A percentile compares a stretch with the other conserved stretches of the same genome.
phyloP scores from a whole-genome alignment of 495 filamentous ascomycete genomes.

The Penicillium egyptiacum region DNA sequence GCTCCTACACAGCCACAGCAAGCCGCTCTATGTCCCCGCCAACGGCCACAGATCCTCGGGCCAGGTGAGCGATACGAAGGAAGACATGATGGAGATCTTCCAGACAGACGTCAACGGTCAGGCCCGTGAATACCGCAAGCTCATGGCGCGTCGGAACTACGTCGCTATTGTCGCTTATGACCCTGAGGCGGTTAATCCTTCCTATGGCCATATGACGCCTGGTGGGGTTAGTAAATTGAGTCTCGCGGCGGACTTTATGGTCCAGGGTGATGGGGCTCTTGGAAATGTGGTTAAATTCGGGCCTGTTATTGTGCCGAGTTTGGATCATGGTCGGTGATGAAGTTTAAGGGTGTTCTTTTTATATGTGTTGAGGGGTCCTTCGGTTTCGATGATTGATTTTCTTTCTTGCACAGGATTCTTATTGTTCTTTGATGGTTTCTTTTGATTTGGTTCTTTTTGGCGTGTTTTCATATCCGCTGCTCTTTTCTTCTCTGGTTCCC shows the following conservation, averaged over 20 bases:
- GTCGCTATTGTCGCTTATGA: conserved; percentile 93
- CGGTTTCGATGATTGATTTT: background rate
- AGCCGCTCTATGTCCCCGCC: conserved; percentile 81
- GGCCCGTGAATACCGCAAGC: conserved; percentile 75
- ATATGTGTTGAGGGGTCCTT: background rate
- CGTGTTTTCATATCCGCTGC: conserved; percentile 2
- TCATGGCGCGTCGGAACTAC: conserved; percentile 93
- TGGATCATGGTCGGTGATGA: conserved; percentile 70
- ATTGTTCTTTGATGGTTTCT: background rate
- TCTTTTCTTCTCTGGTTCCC: background rate
- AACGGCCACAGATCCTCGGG: conserved; percentile 78
- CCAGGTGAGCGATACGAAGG: conserved; percentile 77
- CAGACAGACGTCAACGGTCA: conserved; percentile 81
- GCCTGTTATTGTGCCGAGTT: conserved; percentile 88
- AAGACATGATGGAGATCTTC: conserved; percentile 99
- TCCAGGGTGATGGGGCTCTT: conserved; percentile 83
- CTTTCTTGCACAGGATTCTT: conserved; percentile 1
- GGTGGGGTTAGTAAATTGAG: conserved; percentile 67
- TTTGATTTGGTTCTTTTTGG: background rate
- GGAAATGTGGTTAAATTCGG: conserved; percentile 89
- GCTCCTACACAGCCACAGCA: conserved; percentile 82
- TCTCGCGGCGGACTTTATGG: conserved; percentile 94
- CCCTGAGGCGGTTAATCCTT: conserved; percentile 67
- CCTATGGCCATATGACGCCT: conserved; percentile 46
- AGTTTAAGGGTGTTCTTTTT: background rate